Percentiles rank a stretch among this genome's conserved stretches.
These are phyloP conservation scores for Stephanodiscus triporus DNA, from an alignment of 108 stramenopile species.

Conservation along the genomic window DNA sequence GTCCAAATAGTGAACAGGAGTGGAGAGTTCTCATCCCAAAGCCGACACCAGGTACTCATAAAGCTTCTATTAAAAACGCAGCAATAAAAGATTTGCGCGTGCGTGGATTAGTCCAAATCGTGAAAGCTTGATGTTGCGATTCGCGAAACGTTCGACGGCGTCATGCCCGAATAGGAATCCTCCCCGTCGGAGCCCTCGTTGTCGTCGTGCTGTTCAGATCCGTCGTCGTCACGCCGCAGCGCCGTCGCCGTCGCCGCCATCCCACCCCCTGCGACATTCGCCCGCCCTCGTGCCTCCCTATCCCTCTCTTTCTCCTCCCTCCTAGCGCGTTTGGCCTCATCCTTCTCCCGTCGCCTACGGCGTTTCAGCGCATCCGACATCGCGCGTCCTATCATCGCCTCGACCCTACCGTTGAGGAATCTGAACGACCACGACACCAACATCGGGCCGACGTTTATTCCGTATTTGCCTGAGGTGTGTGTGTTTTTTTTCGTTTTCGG, in stretches of 20 bases:
- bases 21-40: too few species aligned
- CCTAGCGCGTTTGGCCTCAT: slow-evolving; percentile 37
- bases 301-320: slow-evolving; percentile 44
- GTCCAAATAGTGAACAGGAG: too few species aligned
- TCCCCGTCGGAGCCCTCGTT: slow-evolving; percentile 7
- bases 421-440: slow-evolving; percentile 77
- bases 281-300: slow-evolving; percentile 27
- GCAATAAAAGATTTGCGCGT: too few species aligned
- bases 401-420: slow-evolving; percentile 61
- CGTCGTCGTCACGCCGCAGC: not conserved
- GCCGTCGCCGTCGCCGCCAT: slow-evolving; percentile 2
- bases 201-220: not conserved
- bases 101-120: slow-evolving; percentile 5
- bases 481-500: too few species aligned
- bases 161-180: slow-evolving; percentile 9
- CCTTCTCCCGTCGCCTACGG: slow-evolving; percentile 43
- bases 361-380: slow-evolving; percentile 61
- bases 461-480: slow-evolving; percentile 50
- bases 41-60: too few species aligned
- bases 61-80: too few species aligned
- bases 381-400: slow-evolving; percentile 69
- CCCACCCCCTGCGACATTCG: slow-evolving; percentile 16
- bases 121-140: not conserved
- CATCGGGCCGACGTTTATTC: slow-evolving; percentile 90
- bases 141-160: slow-evolving; percentile 1